Conservation (phyloP, 2,329 filamentous ascomycete species). For the Leptographium flavum region DNA sequence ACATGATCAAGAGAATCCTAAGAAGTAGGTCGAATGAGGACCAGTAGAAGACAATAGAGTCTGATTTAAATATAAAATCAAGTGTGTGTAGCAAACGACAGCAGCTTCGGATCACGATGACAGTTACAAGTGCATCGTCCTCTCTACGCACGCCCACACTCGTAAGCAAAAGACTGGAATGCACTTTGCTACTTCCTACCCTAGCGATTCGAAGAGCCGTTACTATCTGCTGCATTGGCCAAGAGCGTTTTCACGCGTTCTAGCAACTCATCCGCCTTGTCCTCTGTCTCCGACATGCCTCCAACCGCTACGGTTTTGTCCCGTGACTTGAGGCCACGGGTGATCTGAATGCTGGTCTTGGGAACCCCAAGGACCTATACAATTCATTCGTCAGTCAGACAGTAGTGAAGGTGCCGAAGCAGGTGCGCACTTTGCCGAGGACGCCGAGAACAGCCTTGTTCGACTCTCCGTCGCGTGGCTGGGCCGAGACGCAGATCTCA, state of each 20-base stretch:
- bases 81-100: too few relatives aligned
- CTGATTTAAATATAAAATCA: too few relatives aligned
- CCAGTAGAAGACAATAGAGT: too few relatives aligned
- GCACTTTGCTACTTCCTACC: not conserved
- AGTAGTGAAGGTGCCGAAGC: not conserved
- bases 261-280: constrained; percentile 1
- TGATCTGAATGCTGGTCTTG: constrained; percentile 49
- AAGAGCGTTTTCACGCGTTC: constrained; percentile 6
- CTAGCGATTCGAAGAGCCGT: not conserved
- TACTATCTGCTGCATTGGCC: not conserved
- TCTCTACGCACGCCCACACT: too few relatives aligned
- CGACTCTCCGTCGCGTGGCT: constrained; percentile 51
- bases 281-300: constrained; percentile 12
- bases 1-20: too few relatives aligned
- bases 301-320: constrained; percentile 44
- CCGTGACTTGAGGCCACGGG: constrained; percentile 47
- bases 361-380: constrained; percentile 41
- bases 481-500: constrained; percentile 51
- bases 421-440: constrained; percentile 39
- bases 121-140: too few relatives aligned
- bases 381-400: not conserved
- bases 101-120: too few relatives aligned
- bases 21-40: too few relatives aligned
- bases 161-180: too few relatives aligned
- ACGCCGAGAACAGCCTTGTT: constrained; percentile 52